Conservation (phyloP, 495 filamentous ascomycete genomes). For the Penicillium alfredii region DNA sequence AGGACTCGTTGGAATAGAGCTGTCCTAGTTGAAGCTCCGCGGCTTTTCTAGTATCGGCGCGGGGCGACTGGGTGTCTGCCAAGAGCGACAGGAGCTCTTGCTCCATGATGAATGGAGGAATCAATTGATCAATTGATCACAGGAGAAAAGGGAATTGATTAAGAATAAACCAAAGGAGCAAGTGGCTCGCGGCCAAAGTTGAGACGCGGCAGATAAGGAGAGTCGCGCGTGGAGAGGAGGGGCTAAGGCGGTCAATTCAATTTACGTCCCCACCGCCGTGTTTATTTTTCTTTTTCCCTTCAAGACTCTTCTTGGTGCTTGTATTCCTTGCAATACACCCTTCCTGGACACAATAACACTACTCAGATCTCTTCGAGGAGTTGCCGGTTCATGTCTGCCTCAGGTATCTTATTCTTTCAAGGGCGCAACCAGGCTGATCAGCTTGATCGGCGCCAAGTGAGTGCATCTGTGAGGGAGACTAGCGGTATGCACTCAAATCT, state of each 20-base stretch:
- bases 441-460: no score
- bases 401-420: no score
- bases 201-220: slow-evolving; percentile 20
- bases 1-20: slow-evolving; percentile 59
- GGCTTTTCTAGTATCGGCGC: slow-evolving; percentile 63
- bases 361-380: no score
- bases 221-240: slow-evolving; percentile 16
- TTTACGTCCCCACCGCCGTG: no score
- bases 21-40: slow-evolving; percentile 72
- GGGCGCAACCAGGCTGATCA: no score
- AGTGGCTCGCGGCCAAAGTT: slow-evolving; percentile 10
- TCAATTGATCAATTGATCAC: slow-evolving; percentile 6
- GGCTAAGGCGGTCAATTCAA: slow-evolving; percentile 18
- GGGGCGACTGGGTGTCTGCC: slow-evolving; percentile 66
- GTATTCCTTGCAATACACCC: no score
- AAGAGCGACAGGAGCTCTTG: slow-evolving; percentile 77
- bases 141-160: not conserved
- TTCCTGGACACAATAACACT: no score
- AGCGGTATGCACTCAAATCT: no score
- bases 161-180: not conserved
- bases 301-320: no score
- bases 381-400: no score
- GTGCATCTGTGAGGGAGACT: no score
- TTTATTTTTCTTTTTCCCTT: no score
- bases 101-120: slow-evolving; percentile 54